These are phyloP conservation scores for Lentinula novae-zelandiae DNA, from an alignment of 1,284 basidiomycete genomes.

Conservation along the genomic window DNA sequence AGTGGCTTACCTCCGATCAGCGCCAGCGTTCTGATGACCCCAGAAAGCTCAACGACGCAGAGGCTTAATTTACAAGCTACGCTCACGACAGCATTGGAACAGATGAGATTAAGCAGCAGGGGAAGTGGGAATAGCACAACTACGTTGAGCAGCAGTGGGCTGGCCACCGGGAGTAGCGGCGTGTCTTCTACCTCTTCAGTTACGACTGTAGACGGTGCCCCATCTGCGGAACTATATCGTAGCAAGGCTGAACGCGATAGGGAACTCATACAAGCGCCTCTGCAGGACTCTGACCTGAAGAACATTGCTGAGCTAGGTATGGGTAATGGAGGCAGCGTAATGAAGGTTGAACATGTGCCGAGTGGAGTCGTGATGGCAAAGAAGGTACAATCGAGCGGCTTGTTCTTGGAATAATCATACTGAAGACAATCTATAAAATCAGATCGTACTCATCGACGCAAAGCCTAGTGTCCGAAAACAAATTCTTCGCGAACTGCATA, in stretches of 20 bases:
- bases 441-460: slow-evolving; percentile 98
- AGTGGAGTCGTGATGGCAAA: slow-evolving; percentile 90
- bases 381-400: slow-evolving; percentile 59
- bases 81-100: slow-evolving; percentile 5
- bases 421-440: neutral
- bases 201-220: neutral
- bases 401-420: neutral
- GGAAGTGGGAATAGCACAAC: slow-evolving; percentile 18
- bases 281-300: slow-evolving; percentile 79
- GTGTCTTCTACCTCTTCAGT: neutral
- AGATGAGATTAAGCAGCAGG: slow-evolving; percentile 6
- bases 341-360: slow-evolving; percentile 87
- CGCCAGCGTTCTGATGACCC: slow-evolving; percentile 19
- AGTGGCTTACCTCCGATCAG: slow-evolving; percentile 23
- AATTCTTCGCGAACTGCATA: slow-evolving; percentile 95
- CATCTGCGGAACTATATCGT: neutral
- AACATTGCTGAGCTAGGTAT: slow-evolving; percentile 88
- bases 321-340: slow-evolving; percentile 96
- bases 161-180: neutral
- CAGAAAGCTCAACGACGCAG: slow-evolving; percentile 13
- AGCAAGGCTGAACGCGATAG: slow-evolving; percentile 46
- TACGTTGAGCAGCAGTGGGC: neutral
- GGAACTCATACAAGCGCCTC: slow-evolving; percentile 72
- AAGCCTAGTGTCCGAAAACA: slow-evolving; percentile 97
- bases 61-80: slow-evolving; percentile 11